phyloP scores from a whole-genome alignment of 441 rosid species.

The Kokia cookei region DNA sequence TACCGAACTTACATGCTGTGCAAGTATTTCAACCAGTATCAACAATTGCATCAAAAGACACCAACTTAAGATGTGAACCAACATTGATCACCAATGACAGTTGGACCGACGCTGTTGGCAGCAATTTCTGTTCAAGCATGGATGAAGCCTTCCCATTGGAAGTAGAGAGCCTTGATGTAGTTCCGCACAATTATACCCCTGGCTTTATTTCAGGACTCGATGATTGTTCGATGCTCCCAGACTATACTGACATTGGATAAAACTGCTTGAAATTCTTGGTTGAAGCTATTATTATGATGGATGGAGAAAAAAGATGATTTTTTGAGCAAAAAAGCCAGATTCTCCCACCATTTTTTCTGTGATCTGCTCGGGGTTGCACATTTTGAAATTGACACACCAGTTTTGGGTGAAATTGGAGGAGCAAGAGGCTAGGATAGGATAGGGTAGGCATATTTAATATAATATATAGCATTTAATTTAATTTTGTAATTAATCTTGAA shows the following conservation, averaged over 20 bases:
- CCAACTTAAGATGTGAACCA: constrained; percentile 50
- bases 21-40: constrained; percentile 24
- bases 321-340: constrained; percentile 3
- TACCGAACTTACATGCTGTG: constrained; percentile 27
- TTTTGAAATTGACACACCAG: background rate
- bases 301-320: background rate
- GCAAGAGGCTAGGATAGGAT: background rate
- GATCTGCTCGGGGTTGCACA: background rate
- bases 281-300: background rate
- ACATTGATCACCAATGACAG: constrained; percentile 19
- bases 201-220: constrained; percentile 57
- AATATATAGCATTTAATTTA: background rate
- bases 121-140: constrained; percentile 8
- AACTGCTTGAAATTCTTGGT: constrained; percentile 1
- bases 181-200: constrained; percentile 44
- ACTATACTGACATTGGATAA: constrained; percentile 59
- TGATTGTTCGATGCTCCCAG: constrained; percentile 52
- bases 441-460: background rate
- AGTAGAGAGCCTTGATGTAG: constrained; percentile 19
- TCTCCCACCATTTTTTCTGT: background rate
- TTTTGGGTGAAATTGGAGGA: background rate
- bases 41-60: constrained; percentile 28
- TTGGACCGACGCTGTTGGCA: constrained; percentile 17
- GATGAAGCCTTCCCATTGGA: constrained; percentile 35
- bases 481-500: background rate